Conservation (phyloP, 1,284 basidiomycete genomes). For the Trichosporon ovoides region DNA sequence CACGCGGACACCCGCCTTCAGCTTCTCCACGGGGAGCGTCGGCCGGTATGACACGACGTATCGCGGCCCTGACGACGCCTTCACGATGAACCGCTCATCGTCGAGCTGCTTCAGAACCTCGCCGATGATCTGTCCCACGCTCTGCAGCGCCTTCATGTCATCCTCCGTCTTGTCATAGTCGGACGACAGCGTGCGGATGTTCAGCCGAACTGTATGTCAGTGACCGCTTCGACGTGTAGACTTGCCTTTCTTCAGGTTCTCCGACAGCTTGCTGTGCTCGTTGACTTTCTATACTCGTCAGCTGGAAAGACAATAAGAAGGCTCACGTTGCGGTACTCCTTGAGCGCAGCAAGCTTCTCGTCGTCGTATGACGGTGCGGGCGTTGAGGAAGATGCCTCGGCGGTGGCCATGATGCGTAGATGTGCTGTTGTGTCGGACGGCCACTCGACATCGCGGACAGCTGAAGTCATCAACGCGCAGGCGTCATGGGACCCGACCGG, state of each 20-base stretch:
- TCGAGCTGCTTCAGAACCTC: constrained; percentile 99
- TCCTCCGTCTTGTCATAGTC: constrained; percentile 96
- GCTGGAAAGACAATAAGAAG: neutral
- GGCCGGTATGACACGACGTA: constrained; percentile 99
- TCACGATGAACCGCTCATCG: constrained; percentile 98
- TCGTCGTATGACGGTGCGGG: constrained; percentile 32
- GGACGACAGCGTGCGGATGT: constrained; percentile 76
- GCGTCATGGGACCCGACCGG: neutral
- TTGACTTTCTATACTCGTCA: constrained; percentile 71
- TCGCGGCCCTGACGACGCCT: constrained; percentile 94
- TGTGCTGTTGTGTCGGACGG: constrained; percentile 2
- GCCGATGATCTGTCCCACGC: constrained; percentile 97
- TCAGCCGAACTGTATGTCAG: constrained; percentile 38
- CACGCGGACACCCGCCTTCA: constrained; percentile 91
- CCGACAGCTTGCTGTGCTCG: constrained; percentile 72
- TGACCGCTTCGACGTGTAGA: constrained; percentile 13
- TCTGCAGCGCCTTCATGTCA: constrained; percentile 98
- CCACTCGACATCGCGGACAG: neutral
- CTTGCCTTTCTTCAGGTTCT: constrained; percentile 80
- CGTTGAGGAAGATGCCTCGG: constrained; percentile 28
- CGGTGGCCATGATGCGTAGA: constrained; percentile 16
- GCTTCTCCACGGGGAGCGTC: constrained; percentile 81
- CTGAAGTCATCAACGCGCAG: constrained; percentile 3
- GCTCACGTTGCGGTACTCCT: constrained; percentile 48
- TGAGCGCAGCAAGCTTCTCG: constrained; percentile 48